Evolutionary conservation across 1,139 yeast species (phyloP).

Genomic region (Geotrichum candidum): DNA sequence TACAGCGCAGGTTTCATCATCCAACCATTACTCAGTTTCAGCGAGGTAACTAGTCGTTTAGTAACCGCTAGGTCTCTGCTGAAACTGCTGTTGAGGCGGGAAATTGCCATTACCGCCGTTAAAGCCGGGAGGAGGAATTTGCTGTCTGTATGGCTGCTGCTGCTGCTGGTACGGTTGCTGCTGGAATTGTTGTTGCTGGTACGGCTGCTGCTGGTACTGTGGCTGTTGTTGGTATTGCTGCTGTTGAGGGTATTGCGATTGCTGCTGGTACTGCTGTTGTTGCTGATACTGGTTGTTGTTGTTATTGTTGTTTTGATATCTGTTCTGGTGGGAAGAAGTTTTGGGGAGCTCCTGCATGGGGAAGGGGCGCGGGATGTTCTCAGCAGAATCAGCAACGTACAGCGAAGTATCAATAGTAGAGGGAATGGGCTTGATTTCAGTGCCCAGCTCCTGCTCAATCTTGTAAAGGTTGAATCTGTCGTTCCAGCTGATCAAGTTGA

Average conservation of each 20-base stretch:
- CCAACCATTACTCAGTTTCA: background rate
- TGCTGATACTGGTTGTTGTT: background rate
- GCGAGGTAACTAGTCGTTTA: background rate
- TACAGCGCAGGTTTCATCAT: background rate
- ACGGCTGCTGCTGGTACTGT: slow-evolving; percentile 3
- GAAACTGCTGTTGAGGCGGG: slow-evolving; percentile 3
- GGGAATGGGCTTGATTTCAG: slow-evolving; percentile 96
- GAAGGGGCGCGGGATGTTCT: slow-evolving; percentile 80
- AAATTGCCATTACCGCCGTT: slow-evolving; percentile 2
- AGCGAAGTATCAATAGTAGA: slow-evolving; percentile 78
- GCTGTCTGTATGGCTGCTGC: slow-evolving; percentile 4
- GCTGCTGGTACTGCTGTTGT: background rate
- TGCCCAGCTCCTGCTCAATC: slow-evolving; percentile 95
- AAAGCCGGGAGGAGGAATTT: background rate
- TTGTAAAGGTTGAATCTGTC: slow-evolving; percentile 90
- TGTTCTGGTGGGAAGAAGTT: slow-evolving; percentile 26
- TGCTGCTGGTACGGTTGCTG: background rate
- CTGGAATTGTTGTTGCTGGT: background rate
- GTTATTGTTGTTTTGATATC: slow-evolving; percentile 13
- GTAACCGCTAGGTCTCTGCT: background rate
- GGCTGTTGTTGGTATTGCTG: slow-evolving; percentile 9
- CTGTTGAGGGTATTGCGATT: background rate
- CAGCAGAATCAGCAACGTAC: slow-evolving; percentile 78
- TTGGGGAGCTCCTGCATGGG: slow-evolving; percentile 63
- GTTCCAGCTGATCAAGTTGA: slow-evolving; percentile 93